phyloP scores from a whole-genome alignment of 192 early-diverging fungal species.

The Lobosporangium transversale region DNA sequence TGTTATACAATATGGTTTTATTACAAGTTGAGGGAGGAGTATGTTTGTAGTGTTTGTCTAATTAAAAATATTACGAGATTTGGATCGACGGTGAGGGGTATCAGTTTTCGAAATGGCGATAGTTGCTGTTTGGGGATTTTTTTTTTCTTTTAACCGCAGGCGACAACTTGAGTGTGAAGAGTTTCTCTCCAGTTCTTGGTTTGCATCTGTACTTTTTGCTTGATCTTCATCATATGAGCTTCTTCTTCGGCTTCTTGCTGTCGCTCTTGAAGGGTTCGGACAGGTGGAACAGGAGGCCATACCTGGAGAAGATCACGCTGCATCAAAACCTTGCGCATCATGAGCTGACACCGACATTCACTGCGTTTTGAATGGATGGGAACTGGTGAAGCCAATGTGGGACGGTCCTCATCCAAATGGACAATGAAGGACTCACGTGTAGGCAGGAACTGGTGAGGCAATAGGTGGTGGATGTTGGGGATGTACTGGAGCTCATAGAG shows the following conservation, averaged over 20 bases:
- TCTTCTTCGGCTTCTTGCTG: constrained; percentile 45
- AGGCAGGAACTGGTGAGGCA: constrained; percentile 36
- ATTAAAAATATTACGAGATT: no score
- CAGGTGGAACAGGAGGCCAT: constrained; percentile 28
- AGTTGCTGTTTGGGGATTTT: no score
- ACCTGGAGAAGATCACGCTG: constrained; percentile 40
- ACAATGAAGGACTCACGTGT: constrained; percentile 44
- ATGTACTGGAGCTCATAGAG: constrained; percentile 48
- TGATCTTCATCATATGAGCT: constrained; percentile 41
- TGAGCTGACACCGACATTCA: constrained; percentile 49
- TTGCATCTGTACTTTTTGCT: constrained; percentile 47
- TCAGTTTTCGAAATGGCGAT: no score
- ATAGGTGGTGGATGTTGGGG: constrained; percentile 43
- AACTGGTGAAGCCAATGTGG: constrained; percentile 38
- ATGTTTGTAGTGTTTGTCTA: no score
- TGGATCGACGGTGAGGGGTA: no score
- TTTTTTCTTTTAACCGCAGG: constrained; percentile 22
- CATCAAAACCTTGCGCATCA: constrained; percentile 50
- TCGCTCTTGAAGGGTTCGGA: constrained; percentile 25
- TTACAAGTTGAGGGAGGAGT: no score
- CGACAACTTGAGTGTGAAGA: constrained; percentile 26
- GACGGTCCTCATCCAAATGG: constrained; percentile 46
- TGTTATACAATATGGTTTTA: no score
- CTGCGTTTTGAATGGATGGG: constrained; percentile 22
- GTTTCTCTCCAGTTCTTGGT: constrained; percentile 43